Evolutionary conservation across 2,329 filamentous ascomycete species (phyloP).

Genomic region (Colletotrichum sp.): DNA sequence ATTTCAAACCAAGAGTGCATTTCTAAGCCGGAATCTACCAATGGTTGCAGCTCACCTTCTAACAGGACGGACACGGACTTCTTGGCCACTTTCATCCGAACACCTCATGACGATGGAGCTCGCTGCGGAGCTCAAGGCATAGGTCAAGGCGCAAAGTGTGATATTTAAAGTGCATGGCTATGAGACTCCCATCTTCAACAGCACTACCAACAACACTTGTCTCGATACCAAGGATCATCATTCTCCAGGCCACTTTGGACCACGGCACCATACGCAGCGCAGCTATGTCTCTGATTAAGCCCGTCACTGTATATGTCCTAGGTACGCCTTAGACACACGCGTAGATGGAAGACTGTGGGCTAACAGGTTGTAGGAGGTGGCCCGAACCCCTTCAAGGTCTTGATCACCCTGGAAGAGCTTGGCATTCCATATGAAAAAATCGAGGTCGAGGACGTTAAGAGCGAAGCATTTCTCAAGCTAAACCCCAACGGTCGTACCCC

Average conservation of each 20-base stretch:
- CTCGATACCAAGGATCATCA: not conserved
- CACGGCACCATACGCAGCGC: not conserved
- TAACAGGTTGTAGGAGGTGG: not conserved
- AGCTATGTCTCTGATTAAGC: not conserved
- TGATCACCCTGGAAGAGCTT: constrained; percentile 39
- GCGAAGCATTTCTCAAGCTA: constrained; percentile 27
- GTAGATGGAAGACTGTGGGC: not conserved
- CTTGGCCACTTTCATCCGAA: not conserved
- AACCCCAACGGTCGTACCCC: constrained; percentile 39
- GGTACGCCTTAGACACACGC: not conserved
- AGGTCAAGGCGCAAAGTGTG: not conserved
- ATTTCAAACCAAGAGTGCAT: not conserved
- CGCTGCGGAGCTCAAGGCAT: not conserved
- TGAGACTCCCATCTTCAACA: not conserved
- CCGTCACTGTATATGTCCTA: not conserved
- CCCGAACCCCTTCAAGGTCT: constrained; percentile 36
- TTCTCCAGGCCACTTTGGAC: not conserved
- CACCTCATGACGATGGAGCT: not conserved
- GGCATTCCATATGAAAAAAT: constrained; percentile 34
- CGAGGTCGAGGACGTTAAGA: constrained; percentile 26
- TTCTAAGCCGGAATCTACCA: not conserved
- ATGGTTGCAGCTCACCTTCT: not conserved
- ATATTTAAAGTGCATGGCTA: not conserved
- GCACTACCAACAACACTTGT: not conserved
- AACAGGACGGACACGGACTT: not conserved